These are phyloP conservation scores for Suhomyces pyralidae DNA, from an alignment of 805 yeast genomes.

Conservation along the genomic window DNA sequence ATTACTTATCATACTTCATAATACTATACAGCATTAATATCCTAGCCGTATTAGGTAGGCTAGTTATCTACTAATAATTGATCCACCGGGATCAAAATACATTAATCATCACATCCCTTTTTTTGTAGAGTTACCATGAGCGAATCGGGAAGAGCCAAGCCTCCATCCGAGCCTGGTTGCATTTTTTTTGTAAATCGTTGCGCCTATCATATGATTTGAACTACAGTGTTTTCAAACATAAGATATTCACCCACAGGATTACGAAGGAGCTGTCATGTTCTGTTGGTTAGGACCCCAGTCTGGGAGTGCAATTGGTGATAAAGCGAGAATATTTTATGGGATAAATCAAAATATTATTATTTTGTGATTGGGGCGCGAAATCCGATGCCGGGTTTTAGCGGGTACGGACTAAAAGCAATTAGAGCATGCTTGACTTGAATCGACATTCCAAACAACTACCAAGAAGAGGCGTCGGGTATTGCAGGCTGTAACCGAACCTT, in stretches of 20 bases:
- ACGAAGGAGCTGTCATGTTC: not conserved
- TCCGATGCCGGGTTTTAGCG: not conserved
- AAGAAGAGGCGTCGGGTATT: not conserved
- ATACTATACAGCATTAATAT: not conserved
- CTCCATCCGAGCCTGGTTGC: not conserved
- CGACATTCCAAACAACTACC: not conserved
- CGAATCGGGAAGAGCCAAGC: not conserved
- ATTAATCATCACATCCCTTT: not conserved
- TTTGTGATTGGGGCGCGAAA: not conserved
- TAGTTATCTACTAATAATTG: not conserved
- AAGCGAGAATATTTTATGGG: not conserved
- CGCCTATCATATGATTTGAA: not conserved
- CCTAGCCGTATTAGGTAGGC: not conserved
- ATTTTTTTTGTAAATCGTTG: not conserved
- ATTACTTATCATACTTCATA: not conserved
- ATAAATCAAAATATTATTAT: not conserved
- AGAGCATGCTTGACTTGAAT: not conserved
- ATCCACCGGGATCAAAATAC: not conserved
- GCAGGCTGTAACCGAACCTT: not conserved
- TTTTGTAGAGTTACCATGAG: not conserved
- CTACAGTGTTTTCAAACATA: not conserved
- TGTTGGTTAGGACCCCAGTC: not conserved
- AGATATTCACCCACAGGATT: not conserved
- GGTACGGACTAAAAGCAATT: not conserved
- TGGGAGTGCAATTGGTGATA: not conserved